Base-by-base conservation (phyloP, 2,329 filamentous ascomycete species). In the Penicillium sp. region DNA sequence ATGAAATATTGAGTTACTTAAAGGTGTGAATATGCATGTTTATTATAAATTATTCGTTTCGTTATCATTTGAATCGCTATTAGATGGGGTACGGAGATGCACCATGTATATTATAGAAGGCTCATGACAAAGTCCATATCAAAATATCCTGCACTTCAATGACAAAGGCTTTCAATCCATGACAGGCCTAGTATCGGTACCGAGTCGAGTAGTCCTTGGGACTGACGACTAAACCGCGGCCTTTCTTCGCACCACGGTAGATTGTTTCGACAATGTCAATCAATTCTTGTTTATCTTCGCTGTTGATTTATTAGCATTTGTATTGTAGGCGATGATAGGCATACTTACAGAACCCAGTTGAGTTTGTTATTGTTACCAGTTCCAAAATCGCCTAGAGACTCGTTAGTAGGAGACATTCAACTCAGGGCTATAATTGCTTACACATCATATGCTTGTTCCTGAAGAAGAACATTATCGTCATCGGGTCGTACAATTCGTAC, bases 311-410 rank as follows among this genome's bases (percentile, higher is more conserved):
- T 55, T 53, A 59, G 52, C 18, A 42, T 20, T 14, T 5, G 20
- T 12, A 28, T 11, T 28, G 20, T 18, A 5, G 33, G 23, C 18
- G 12, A 42, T 30, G n/a, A 33, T 24, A 47, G 30, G 23, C 9
- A 9, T 9, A 56, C 48, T 53, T 57, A 59, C 58, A 96, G 79
- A 48, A 96, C 90, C 87, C 91, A 96, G 71, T 97, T 97, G 64
- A 97, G 80, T 74, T 97, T 97, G 74, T 99, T 99, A 75, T 99
- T 99, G 77, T 99, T 96, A 63, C 94, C 94, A 1, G 94, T 99
- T 47, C 93, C 93, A 65, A 97, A 91, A 83, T 97, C 93, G 73
- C 57, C 57, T 59, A 51, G 40, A 24, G 16, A 28, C 40, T 47
- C 20, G 43, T 56, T 30, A 56, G 33, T 30, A 52, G 47, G 21